A percentile compares a stretch with the other conserved stretches of the same genome.
phyloP scores from a whole-genome alignment of 306 rosid genomes.

The Lagenaria siceraria region DNA sequence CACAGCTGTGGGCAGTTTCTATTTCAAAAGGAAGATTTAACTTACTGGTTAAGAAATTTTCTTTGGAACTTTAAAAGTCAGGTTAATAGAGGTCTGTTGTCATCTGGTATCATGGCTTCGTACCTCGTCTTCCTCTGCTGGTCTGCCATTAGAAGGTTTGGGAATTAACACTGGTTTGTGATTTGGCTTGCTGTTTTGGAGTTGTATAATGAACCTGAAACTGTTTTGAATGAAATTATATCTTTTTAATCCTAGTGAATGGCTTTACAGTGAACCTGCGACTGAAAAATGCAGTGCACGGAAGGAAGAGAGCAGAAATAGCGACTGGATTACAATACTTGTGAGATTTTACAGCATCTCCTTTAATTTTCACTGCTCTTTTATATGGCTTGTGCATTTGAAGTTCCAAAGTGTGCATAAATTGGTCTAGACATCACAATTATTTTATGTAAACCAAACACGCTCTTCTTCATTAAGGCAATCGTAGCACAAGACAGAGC shows the following conservation, averaged over 20 bases:
- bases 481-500: neutral
- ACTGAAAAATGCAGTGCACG: conserved; percentile 35
- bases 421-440: neutral
- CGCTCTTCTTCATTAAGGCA: neutral
- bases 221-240: neutral
- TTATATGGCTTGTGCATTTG: neutral
- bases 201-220: neutral
- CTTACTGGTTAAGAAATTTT: neutral
- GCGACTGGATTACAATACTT: conserved; percentile 50
- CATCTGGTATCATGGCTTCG: conserved; percentile 89
- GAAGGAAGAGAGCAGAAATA: conserved; percentile 22
- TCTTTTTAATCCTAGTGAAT: conserved; percentile 8
- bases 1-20: neutral
- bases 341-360: conserved; percentile 30
- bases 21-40: neutral
- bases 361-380: neutral
- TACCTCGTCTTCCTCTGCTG: conserved; percentile 78
- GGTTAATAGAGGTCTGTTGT: conserved; percentile 78
- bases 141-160: conserved; percentile 74
- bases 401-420: neutral
- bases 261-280: conserved; percentile 58
- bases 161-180: neutral
- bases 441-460: neutral
- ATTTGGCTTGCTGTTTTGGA: neutral
- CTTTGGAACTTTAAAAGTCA: conserved; percentile 22